A percentile compares a stretch with the other conserved stretches of the same genome.
These are phyloP conservation scores for Pyrenochaeta sp. DNA, from an alignment of 2,329 filamentous ascomycete genomes.

Conservation along the genomic window DNA sequence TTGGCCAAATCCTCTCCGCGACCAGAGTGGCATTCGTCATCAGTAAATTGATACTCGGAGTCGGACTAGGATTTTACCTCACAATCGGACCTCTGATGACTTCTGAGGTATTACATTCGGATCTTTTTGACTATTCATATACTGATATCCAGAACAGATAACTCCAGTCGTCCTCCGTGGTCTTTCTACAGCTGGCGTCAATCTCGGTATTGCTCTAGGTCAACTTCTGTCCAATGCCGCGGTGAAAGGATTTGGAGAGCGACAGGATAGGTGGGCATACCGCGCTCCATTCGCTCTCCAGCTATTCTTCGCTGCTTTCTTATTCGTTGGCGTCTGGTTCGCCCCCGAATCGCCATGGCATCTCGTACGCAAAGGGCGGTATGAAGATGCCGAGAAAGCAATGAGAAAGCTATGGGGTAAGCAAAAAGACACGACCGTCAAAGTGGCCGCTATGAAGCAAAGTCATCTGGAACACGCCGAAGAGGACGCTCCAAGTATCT, in stretches of 20 bases:
- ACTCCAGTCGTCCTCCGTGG: constrained; percentile 64
- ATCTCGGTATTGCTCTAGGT: constrained; percentile 69
- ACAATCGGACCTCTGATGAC: constrained; percentile 21
- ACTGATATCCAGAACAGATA: too few species aligned
- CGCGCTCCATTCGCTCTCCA: constrained; percentile 70
- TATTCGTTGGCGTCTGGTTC: constrained; percentile 68
- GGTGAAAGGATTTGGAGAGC: constrained; percentile 57
- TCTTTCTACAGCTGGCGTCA: constrained; percentile 66
- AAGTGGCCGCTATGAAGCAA: constrained; percentile 66
- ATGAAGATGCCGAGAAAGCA: constrained; percentile 69
- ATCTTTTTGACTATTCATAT: background rate
- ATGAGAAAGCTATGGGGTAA: constrained; percentile 66
- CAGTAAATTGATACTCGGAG: constrained; percentile 17
- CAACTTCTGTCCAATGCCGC: constrained; percentile 61
- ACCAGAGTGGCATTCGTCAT: constrained; percentile 19
- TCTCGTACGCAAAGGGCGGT: constrained; percentile 69
- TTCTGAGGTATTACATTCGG: constrained; percentile 8
- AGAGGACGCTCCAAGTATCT: constrained; percentile 67
- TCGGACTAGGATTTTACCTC: constrained; percentile 24
- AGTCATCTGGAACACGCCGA: constrained; percentile 81
- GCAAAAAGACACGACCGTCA: constrained; percentile 48
- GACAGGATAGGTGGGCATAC: constrained; percentile 65
- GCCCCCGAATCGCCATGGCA: constrained; percentile 75
- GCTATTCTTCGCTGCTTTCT: constrained; percentile 74
- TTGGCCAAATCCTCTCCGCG: constrained; percentile 68